A percentile compares a stretch with the other conserved stretches of the same genome.
Conservation (phyloP, 2,329 filamentous ascomycete species). For the Aspergillus brunneoviolaceus region DNA sequence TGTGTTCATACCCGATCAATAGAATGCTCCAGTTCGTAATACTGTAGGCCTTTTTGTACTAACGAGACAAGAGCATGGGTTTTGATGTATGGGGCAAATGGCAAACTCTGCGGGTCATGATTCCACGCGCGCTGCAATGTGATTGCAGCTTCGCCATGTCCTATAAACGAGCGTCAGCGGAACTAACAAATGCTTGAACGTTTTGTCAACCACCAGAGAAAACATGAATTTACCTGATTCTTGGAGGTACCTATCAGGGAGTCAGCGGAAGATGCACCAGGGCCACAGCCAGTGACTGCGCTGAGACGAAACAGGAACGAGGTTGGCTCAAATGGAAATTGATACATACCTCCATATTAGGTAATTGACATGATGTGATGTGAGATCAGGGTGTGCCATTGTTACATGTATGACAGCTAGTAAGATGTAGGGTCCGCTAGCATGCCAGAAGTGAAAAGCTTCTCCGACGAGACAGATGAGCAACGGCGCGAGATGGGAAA, state of each 20-base stretch:
- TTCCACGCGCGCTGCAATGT: conserved; percentile 64
- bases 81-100: conserved; percentile 60
- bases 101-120: conserved; percentile 59
- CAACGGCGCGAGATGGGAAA: conserved; percentile 12
- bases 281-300: conserved; percentile 16
- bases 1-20: conserved; percentile 48
- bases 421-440: conserved; percentile 26
- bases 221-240: conserved; percentile 50
- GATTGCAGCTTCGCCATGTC: conserved; percentile 59
- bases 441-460: conserved; percentile 30
- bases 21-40: conserved; percentile 51
- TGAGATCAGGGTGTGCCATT: conserved; percentile 45
- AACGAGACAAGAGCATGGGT: conserved; percentile 60
- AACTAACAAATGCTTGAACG: conserved; percentile 3
- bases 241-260: conserved; percentile 51
- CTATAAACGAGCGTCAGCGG: conserved; percentile 31
- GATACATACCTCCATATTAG: conserved; percentile 63
- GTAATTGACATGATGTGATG: conserved; percentile 65
- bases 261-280: conserved; percentile 11
- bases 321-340: not conserved
- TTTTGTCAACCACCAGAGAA: not conserved
- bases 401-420: conserved; percentile 44
- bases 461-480: conserved; percentile 18
- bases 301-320: conserved; percentile 10
- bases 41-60: conserved; percentile 63